Evolutionary conservation across 2,329 filamentous ascomycete species (phyloP), one percentile per base, ranked within the genome.

Genomic region (Sclerotinia trifoliorum): DNA sequence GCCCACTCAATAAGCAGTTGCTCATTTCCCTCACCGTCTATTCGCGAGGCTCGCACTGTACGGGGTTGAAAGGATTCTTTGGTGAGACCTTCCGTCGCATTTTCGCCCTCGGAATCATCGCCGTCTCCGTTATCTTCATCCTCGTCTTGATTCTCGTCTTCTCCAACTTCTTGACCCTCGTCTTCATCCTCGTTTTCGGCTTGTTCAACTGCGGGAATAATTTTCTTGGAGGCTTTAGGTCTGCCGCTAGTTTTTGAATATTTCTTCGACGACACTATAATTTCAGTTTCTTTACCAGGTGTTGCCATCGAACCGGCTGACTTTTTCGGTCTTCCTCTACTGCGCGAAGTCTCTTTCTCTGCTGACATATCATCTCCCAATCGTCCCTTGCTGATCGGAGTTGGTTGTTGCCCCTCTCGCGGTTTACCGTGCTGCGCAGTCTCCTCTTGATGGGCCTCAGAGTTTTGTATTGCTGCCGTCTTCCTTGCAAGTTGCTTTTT

Each of bases 1-100:
- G 13, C 21, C 54, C 54, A 56, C 54, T 56, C 54, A n/a, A 56
- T 39, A n/a, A 56, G 54, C 54, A 32, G 35, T 15, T 56, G 54
- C 54, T 39, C 11, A 17, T 56, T 35, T n/a, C 35, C 29, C 5
- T 39, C 54, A 21, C 29, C 54, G 21, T 56, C 54, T 19, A n/a
- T 39, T n/a, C 54, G 54, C 13, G 54, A 56, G 11, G n/a, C 29
- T 6, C n/a, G 54, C 21, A 56, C 29, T 35, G 13, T 35, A 15
- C n/a, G 5, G 19, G 54, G 54, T n/a, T 56, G 29, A 39, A 35
- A 39, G 11, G 19, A 56, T 5, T 35, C 32, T 56, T 56, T n/a
- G 5, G 17, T 32, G 11, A n/a, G 21, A 39, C 8, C 35, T n/a
- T 56, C 32, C 29, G 19, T 56, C 29, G 35, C 29, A 39, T n/a